These are phyloP conservation scores for Theileria equi DNA, from an alignment of 169 alveolate genomes.

Conservation along the genomic window DNA sequence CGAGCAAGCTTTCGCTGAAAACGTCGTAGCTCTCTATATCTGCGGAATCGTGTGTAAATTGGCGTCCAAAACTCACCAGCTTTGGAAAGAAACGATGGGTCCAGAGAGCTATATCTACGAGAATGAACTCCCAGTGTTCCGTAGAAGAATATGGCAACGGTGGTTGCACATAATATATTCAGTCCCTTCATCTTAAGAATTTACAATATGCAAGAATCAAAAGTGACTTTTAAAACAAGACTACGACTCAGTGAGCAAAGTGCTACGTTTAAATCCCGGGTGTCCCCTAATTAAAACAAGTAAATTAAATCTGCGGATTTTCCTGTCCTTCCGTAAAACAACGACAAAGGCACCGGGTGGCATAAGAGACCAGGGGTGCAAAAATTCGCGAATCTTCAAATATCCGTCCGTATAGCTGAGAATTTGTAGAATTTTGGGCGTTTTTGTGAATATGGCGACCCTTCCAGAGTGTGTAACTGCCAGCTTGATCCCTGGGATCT, in stretches of 20 bases:
- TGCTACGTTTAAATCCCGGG: background rate
- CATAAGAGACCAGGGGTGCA: constrained; percentile 26
- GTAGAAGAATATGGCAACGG: no score
- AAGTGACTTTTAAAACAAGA: background rate
- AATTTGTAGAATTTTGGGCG: no score
- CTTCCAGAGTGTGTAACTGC: no score
- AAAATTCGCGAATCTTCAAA: no score
- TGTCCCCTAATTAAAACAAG: background rate
- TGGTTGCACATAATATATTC: no score
- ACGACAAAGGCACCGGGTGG: constrained; percentile 20
- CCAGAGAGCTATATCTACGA: no score
- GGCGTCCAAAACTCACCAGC: background rate
- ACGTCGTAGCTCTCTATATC: constrained; percentile 9
- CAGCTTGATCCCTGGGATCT: no score
- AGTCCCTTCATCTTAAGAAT: no score
- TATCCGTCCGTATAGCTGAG: no score
- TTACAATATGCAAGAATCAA: no score
- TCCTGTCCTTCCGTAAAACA: constrained; percentile 23
- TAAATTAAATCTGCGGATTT: background rate
- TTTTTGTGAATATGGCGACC: no score
- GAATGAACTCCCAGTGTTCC: no score
- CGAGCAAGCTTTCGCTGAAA: constrained; percentile 9
- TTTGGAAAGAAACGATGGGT: background rate
- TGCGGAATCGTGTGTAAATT: background rate
- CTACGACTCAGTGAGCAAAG: background rate